Percentiles rank a stretch among this genome's conserved stretches.
phyloP scores from a whole-genome alignment of 2,329 filamentous ascomycete species.

The Xylaria sp. region DNA sequence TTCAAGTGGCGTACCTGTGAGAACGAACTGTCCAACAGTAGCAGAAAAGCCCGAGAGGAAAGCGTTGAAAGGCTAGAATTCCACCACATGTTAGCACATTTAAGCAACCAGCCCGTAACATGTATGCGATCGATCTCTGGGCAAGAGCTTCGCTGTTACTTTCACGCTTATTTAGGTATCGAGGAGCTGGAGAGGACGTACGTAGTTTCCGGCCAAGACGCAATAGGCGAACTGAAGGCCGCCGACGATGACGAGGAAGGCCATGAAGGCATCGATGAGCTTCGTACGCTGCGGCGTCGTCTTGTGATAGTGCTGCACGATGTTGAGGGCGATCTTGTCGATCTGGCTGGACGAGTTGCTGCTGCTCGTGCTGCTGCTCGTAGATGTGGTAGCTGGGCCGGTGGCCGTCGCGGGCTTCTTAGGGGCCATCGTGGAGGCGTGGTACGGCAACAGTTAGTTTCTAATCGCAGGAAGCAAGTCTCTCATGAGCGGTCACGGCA shows the following conservation, averaged over 20 bases:
- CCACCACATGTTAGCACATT: constrained; percentile 22
- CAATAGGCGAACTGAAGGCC: constrained; percentile 96
- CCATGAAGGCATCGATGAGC: constrained; percentile 91
- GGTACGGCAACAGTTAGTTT: constrained; percentile 4
- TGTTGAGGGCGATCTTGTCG: constrained; percentile 71
- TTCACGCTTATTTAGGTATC: neutral
- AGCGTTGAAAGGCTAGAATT: constrained; percentile 89
- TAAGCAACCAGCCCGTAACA: neutral
- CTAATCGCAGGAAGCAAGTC: constrained; percentile 8
- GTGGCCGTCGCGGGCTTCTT: constrained; percentile 57
- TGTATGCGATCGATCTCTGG: neutral
- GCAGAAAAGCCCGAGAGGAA: constrained; percentile 96
- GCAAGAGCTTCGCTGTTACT: neutral
- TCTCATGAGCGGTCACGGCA: constrained; percentile 20
- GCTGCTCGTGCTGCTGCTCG: constrained; percentile 27
- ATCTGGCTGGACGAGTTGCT: constrained; percentile 46
- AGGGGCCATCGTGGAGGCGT: constrained; percentile 57
- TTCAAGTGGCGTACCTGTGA: constrained; percentile 74
- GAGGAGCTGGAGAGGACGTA: constrained; percentile 60
- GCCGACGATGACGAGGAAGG: constrained; percentile 84
- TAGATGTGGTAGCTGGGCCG: constrained; percentile 41
- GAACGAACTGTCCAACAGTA: constrained; percentile 95
- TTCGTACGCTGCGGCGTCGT: constrained; percentile 90
- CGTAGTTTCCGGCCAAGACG: constrained; percentile 90
- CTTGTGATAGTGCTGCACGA: constrained; percentile 81